Evolutionary conservation across 2,329 filamentous ascomycete genomes (phyloP), one percentile per base, ranked within the genome.

Genomic region (Phyllosticta paracitricarpa): DNA sequence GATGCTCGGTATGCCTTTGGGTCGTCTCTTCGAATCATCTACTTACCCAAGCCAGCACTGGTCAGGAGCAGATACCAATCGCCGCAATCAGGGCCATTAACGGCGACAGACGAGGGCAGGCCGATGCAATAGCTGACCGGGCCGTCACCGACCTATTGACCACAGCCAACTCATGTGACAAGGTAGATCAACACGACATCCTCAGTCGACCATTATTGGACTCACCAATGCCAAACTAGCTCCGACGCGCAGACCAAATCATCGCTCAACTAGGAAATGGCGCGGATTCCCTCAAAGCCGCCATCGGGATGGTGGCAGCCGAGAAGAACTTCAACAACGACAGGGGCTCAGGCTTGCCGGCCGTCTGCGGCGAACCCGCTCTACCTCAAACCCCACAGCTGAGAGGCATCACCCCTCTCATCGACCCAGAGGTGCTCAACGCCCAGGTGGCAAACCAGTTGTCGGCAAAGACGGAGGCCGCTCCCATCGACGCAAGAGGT

Each of bases 291-390:
- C 77, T 89, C 62, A 78, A 80, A 14, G 86, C 83, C 22, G 86
- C 86, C 19, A 80, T 80, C 62, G 81, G 80, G 17, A 79, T 88
- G 48, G 85, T 88, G 14, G 81, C 82, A 26, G 85, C 86, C 3
- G 86, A 88, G 78, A 85, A 87, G 74, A 89, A 89, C 80, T 87
- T 87, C 77, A 89, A 89, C 77, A 84, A 84, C 58, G 88, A 84
- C 65, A 8, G 33, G 10, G 81, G 74, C 61, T 80, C 82, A 64
- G 76, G 76, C 67, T 78, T 84, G 35, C 85, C 83, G 19, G 83
- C 79, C 64, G 81, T 89, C 69, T 89, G 87, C 73, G 80, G 77
- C 48, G 84, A 89, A 65, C 75, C 84, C 1, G 75, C 78, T 26
- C 81, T 89, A 2, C 87, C 87, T 10, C 81, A 77, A 33, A 87